phyloP scores from a whole-genome alignment of 164 flowering plant genomes.

The Chimonanthus praecox region DNA sequence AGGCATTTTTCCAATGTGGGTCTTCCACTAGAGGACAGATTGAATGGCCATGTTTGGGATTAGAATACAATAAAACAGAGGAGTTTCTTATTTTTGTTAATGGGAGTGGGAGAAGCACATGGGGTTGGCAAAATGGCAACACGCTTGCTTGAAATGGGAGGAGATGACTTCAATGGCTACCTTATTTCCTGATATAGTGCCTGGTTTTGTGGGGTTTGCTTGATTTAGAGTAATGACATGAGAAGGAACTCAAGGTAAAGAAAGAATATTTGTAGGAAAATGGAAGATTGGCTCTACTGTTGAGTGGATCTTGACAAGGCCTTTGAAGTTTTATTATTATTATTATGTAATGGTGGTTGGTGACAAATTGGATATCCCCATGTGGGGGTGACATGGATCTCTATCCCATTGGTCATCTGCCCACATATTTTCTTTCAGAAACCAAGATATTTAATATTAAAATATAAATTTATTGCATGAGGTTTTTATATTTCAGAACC shows the following conservation, averaged over 20 bases:
- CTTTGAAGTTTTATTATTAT: neutral
- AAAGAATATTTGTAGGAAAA: neutral
- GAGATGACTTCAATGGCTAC: neutral
- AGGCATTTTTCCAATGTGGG: neutral
- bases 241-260: too few relatives aligned
- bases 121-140: constrained; percentile 33
- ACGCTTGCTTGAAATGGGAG: constrained; percentile 43
- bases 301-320: neutral
- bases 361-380: neutral
- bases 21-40: neutral
- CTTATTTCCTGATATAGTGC: neutral
- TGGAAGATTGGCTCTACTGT: neutral
- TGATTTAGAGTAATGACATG: neutral
- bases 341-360: neutral
- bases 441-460: too few relatives aligned
- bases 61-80: constrained; percentile 11
- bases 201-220: neutral
- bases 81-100: constrained; percentile 11
- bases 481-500: too few relatives aligned
- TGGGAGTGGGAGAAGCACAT: constrained; percentile 34
- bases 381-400: constrained; percentile 6
- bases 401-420: neutral
- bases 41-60: constrained; percentile 1
- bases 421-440: too few relatives aligned
- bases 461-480: too few relatives aligned